Evolutionary conservation across 352 stramenopile species (phyloP), one percentile per base, ranked within the genome.

Genomic region (Globisporangium cylindrosporum): DNA sequence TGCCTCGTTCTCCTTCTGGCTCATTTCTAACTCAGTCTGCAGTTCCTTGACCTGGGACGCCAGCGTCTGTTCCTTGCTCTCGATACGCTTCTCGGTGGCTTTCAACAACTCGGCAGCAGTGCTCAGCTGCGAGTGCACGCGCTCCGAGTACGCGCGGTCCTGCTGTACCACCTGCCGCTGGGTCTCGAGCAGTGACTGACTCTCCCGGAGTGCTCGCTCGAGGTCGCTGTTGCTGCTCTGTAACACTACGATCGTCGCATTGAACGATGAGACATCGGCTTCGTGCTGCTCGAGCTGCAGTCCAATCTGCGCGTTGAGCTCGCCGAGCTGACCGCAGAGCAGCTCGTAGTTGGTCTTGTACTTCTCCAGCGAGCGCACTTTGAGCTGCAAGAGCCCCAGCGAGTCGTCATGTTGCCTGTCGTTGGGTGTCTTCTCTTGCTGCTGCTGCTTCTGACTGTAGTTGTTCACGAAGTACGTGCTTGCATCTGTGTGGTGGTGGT

Each of bases 331-430:
- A 8, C 80, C 78, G 62, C 85, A 93, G 41, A 92, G 71, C 53
- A 91, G 66, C 65, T 93, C 81, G 70, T 93, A 93, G 78, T 90
- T 93, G 71, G 60, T 51, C 56, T 91, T 93, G 73, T 93, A 93
- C 67, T 89, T 89, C 43, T 81, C 73, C 55, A 93, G 73, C 20
- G 78, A 70, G 1, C 73, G 75, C 61, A 89, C 73, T 43, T 88
- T 75, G 46, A 89, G 71, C 41, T 82, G 76, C 34, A 91, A 12
- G 18, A 63, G 41, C n/a, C 41, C 55, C 8, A 64, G 14, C 14
- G 63, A 32, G 24, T 59, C 43, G n/a, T 66, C 61, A 10, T 62
- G 20, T 9, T 61, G 27, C 1, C 15, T 59, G n/a, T 22, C 41
- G n/a, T 20, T 49, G 20, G 1, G 6, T 25, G 27, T 10, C 18